Conservation (phyloP, 1,284 basidiomycete genomes). For the Agroathelia rolfsii region DNA sequence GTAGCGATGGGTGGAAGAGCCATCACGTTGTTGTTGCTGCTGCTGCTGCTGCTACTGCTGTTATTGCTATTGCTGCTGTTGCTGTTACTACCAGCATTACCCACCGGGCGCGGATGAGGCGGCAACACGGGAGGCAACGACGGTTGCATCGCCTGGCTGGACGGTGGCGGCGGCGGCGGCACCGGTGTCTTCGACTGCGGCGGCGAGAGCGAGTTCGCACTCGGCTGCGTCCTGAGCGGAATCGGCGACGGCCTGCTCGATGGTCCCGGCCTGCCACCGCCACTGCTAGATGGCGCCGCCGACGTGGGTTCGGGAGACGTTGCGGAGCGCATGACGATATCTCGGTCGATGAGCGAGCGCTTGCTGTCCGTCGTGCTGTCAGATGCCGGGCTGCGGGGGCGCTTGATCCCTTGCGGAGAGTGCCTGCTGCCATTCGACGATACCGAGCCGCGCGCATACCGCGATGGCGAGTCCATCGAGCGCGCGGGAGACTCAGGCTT, state of each 20-base stretch:
- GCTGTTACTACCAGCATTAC: no score
- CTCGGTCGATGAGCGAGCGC: conserved; percentile 27
- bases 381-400: conserved; percentile 17
- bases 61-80: no score
- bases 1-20: conserved; percentile 56
- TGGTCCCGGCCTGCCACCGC: conserved; percentile 13
- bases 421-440: conserved; percentile 8
- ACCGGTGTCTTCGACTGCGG: conserved; percentile 17
- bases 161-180: conserved; percentile 20
- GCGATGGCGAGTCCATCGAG: conserved; percentile 4
- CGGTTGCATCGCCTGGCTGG: conserved; percentile 22
- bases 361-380: conserved; percentile 25
- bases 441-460: conserved; percentile 6
- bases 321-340: conserved; percentile 21
- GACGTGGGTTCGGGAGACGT: no score
- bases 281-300: no score
- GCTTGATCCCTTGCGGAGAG: conserved; percentile 20
- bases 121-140: conserved; percentile 25
- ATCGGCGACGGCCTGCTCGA: conserved; percentile 26
- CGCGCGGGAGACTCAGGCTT: conserved; percentile 8
- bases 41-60: no score
- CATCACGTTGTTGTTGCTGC: no score
- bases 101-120: conserved; percentile 26
- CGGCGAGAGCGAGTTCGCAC: conserved; percentile 24
- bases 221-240: conserved; percentile 29